Conservation (phyloP, 192 early-diverging fungal species). For the Gigaspora rosea region DNA sequence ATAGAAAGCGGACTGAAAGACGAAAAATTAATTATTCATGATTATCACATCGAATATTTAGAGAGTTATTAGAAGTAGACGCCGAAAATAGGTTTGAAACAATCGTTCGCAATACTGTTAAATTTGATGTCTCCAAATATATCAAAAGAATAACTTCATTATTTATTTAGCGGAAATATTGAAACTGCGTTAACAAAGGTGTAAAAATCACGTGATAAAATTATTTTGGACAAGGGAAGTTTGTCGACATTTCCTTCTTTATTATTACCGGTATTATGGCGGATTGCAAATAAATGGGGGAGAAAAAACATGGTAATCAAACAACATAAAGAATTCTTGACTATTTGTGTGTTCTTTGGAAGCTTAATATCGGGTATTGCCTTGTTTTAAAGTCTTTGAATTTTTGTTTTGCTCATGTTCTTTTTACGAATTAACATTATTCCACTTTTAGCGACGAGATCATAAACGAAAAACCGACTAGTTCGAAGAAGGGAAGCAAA, state of each 20-base stretch:
- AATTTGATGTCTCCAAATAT: neutral
- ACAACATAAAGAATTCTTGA: neutral
- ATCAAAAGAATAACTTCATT: too few relatives aligned
- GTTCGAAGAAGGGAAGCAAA: too few relatives aligned
- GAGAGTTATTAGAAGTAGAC: neutral
- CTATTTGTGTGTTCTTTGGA: neutral
- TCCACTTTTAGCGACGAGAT: too few relatives aligned
- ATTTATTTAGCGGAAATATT: neutral
- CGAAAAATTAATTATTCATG: slow-evolving; percentile 15
- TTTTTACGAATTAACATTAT: too few relatives aligned
- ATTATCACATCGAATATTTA: slow-evolving; percentile 8
- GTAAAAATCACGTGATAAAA: too few relatives aligned
- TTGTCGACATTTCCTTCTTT: slow-evolving; percentile 6
- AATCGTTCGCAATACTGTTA: neutral
- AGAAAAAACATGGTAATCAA: slow-evolving; percentile 13
- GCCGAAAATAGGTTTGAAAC: neutral
- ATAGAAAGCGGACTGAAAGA: neutral
- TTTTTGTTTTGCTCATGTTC: too few relatives aligned
- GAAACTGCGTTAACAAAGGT: neutral
- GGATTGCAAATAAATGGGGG: neutral
- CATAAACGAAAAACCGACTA: too few relatives aligned
- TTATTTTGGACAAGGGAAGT: too few relatives aligned
- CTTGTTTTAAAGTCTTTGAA: slow-evolving; percentile 6
- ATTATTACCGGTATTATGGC: too few relatives aligned
- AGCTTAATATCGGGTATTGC: neutral